Conservation (phyloP, 352 stramenopile species). For the Phytophthora aleatoria region DNA sequence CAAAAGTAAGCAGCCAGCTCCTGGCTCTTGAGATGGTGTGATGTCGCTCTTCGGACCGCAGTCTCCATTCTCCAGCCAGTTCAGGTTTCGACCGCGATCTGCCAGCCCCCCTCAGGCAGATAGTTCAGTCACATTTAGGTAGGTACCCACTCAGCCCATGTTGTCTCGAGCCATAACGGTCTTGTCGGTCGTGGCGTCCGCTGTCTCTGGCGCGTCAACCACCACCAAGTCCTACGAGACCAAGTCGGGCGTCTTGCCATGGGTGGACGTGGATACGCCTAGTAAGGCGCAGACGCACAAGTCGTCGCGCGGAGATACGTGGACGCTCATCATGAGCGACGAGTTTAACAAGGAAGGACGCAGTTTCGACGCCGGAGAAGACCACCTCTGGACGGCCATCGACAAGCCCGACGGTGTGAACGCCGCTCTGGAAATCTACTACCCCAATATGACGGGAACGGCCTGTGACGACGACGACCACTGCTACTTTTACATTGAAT, state of each 20-base stretch:
- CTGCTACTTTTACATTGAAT: slow-evolving; percentile 73
- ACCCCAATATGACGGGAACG: slow-evolving; percentile 66
- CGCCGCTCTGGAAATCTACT: slow-evolving; percentile 66
- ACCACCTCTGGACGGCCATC: slow-evolving; percentile 93
- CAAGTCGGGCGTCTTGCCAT: slow-evolving; percentile 57
- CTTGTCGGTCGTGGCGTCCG: slow-evolving; percentile 1
- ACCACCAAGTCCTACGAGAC: slow-evolving; percentile 36
- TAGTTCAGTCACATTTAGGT: not conserved
- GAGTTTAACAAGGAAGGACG: slow-evolving; percentile 71
- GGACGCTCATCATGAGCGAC: slow-evolving; percentile 80
- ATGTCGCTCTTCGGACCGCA: slow-evolving; percentile 1
- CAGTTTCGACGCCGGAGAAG: slow-evolving; percentile 73
- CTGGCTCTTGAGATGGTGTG: slow-evolving; percentile 8
- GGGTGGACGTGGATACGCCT: slow-evolving; percentile 69
- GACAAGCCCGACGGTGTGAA: slow-evolving; percentile 75
- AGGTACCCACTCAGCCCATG: slow-evolving; percentile 2
- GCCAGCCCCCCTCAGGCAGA: not conserved
- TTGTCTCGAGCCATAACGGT: slow-evolving; percentile 1
- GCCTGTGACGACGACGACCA: slow-evolving; percentile 46
- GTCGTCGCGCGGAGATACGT: slow-evolving; percentile 55
- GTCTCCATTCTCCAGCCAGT: slow-evolving; percentile 16
- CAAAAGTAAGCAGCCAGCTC: slow-evolving; percentile 1
- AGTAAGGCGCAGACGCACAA: slow-evolving; percentile 37
- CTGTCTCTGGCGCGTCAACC: slow-evolving; percentile 1
- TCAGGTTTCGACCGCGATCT: slow-evolving; percentile 15